Base-by-base conservation (phyloP, 169 alveolate species). In the Cryptosporidium ryanae region DNA sequence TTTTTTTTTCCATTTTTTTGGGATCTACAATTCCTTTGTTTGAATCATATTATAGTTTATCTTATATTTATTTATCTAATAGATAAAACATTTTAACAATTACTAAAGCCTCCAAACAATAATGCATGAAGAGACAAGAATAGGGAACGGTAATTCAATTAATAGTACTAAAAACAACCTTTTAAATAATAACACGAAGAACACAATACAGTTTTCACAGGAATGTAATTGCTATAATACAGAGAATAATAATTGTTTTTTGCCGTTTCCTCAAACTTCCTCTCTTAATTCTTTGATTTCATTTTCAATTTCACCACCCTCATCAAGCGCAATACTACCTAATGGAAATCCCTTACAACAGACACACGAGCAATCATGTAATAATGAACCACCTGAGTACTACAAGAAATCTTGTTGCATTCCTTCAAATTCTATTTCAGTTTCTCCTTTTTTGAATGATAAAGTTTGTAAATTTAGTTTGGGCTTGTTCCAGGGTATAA, bases 151-250 rank as follows among this genome's bases (percentile, higher is more conserved):
- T 10, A 48, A 25, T 27, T 38, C 52, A 29, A 61, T 32, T 15
- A 43, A 17, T 23, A 59, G 25, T 25, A 76, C 27, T 54, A 61
- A 59, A 55, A 25, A 38, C 15, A 61, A 63, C 4, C 46, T 38
- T 4, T 38, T 38, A 38, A 10, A 10, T 38, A 38, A 10, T 38
- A 38, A 10, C 46, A 38, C 3, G 46, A 10, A 38, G 8, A 59
- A 55, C 59, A 2, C 48, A 7, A 27, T 17, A 17, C 15, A 43
- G 55, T 59, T n/a, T 38, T 4, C 55, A 55, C 76, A 76, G 27
- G 87, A 61, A 7, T 76, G 87, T 46, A 76, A 34, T n/a, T 76
- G 87, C 63, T 59, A 61, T 61, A 76, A 61, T 57, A 44, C 76
- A 18, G 87, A 76, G n/a, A 61, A 61, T 32, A 54, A 8, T 18